These are phyloP conservation scores for Allantophomopsis cytisporea DNA, from an alignment of 2,329 filamentous ascomycete species.

Conservation along the genomic window DNA sequence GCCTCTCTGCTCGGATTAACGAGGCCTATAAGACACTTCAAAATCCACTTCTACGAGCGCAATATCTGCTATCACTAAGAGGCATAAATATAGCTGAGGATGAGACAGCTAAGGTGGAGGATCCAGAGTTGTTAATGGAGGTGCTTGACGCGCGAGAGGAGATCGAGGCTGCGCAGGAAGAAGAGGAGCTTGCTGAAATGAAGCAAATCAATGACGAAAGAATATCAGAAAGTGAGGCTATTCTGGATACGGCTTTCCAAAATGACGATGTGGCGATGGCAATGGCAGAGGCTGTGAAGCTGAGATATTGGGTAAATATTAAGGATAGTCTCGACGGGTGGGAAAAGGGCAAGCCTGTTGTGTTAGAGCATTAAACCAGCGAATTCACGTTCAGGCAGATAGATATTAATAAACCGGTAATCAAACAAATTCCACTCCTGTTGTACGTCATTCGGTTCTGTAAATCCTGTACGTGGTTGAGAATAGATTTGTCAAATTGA, in stretches of 20 bases:
- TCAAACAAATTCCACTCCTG: too few species aligned
- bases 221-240: conserved; percentile 47
- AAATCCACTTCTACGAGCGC: conserved; percentile 69
- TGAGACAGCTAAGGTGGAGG: conserved; percentile 58
- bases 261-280: conserved; percentile 52
- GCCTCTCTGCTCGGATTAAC: conserved; percentile 73
- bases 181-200: conserved; percentile 49
- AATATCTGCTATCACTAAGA: conserved; percentile 64
- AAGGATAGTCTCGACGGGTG: conserved; percentile 67
- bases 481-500: too few species aligned
- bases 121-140: conserved; percentile 56
- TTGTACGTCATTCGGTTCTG: too few species aligned
- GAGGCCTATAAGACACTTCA: conserved; percentile 79
- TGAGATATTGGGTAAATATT: conserved; percentile 89
- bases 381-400: too few species aligned
- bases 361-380: conserved; percentile 32
- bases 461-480: too few species aligned
- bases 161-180: conserved; percentile 56
- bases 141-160: conserved; percentile 70
- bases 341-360: conserved; percentile 59
- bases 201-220: conserved; percentile 53
- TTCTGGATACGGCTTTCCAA: conserved; percentile 51
- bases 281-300: conserved; percentile 55
- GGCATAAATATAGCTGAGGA: conserved; percentile 71
- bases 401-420: too few species aligned